These are phyloP conservation scores for Pseudogymnoascus sp. DNA, from an alignment of 2,329 filamentous ascomycete genomes.

Conservation along the genomic window DNA sequence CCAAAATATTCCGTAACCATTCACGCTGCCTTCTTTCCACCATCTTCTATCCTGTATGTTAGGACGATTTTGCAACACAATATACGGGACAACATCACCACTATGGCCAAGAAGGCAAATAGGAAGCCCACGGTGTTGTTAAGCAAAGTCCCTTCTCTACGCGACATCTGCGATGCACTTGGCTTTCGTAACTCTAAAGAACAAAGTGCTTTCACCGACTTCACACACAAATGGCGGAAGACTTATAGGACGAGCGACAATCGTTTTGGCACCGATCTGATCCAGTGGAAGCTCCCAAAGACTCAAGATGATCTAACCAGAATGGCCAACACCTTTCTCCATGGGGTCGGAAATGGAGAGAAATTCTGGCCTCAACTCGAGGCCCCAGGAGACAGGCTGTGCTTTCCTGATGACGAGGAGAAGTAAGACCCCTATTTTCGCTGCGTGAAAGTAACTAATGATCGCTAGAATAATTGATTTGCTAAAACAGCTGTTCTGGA, in stretches of 20 bases:
- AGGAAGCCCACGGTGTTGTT: not conserved
- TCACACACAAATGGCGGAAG: constrained; percentile 14
- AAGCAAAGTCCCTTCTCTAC: constrained; percentile 16
- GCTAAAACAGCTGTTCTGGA: constrained; percentile 17
- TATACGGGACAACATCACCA: not conserved
- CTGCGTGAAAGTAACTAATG: not conserved
- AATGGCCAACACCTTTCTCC: constrained; percentile 15
- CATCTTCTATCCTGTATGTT: not conserved
- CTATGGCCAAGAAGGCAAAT: not conserved
- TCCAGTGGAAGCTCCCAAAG: constrained; percentile 13
- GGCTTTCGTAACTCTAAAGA: constrained; percentile 18
- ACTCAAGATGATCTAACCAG: constrained; percentile 11
- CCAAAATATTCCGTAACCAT: constrained; percentile 1
- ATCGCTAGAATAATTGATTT: constrained; percentile 14
- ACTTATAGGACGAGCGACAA: constrained; percentile 11
- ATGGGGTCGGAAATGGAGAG: constrained; percentile 13
- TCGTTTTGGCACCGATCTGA: not conserved
- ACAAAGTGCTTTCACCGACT: constrained; percentile 13
- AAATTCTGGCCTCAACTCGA: constrained; percentile 15
- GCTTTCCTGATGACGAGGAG: constrained; percentile 12
- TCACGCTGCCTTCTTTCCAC: not conserved
- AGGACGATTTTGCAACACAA: not conserved
- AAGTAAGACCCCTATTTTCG: constrained; percentile 9
- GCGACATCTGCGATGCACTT: constrained; percentile 13
- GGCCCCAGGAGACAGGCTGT: constrained; percentile 10